phyloP scores from a whole-genome alignment of 371 early-diverging fungal species.

The Rozella allomycis region DNA sequence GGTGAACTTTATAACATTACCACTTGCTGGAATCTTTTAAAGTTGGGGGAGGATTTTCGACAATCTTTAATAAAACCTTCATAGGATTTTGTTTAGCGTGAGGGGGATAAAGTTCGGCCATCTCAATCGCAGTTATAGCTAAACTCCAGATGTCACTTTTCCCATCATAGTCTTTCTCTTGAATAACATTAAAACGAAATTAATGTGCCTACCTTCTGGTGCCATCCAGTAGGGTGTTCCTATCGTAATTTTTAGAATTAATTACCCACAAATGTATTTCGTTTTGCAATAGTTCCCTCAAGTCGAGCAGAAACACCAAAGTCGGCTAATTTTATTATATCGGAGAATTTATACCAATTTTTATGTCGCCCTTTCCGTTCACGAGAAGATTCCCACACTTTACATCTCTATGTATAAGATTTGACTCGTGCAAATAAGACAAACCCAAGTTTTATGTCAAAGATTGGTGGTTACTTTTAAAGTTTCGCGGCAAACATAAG shows the following conservation, averaged over 20 bases:
- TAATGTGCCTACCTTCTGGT: constrained; percentile 3
- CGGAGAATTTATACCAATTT: neutral
- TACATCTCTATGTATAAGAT: constrained; percentile 30
- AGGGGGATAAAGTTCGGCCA: constrained; percentile 7
- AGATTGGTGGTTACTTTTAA: no score
- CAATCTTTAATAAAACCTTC: neutral
- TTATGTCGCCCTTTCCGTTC: constrained; percentile 50
- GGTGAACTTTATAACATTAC: no score
- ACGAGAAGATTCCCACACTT: constrained; percentile 69
- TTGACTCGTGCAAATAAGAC: constrained; percentile 9
- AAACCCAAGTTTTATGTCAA: no score
- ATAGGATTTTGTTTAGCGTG: constrained; percentile 3
- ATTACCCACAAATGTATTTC: constrained; percentile 3
- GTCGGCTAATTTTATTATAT: constrained; percentile 87
- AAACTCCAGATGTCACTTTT: constrained; percentile 9
- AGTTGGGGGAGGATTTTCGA: constrained; percentile 1
- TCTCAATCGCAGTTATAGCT: constrained; percentile 8
- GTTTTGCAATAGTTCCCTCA: no score
- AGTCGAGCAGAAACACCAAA: constrained; percentile 95
- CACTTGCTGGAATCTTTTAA: neutral
- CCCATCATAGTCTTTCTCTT: constrained; percentile 2
- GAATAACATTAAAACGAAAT: neutral
- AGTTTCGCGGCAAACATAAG: constrained; percentile 10
- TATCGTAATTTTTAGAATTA: no score
- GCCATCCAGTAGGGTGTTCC: constrained; percentile 6